Evolutionary conservation across 2,329 filamentous ascomycete species (phyloP).

Genomic region (Hypocreales sp.): DNA sequence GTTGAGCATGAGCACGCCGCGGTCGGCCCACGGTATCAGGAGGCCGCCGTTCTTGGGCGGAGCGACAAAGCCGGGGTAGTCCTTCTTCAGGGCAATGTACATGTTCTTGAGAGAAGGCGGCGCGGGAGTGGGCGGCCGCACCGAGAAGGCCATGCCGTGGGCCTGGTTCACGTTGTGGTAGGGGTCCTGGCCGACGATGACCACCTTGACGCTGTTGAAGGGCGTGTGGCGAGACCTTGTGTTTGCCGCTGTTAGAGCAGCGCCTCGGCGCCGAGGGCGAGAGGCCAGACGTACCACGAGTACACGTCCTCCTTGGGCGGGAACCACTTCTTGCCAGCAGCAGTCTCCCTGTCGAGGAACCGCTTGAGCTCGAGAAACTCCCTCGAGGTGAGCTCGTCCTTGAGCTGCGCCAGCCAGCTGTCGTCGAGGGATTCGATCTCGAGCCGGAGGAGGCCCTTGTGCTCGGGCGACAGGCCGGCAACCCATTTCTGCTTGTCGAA

Average conservation of each 20-base stretch:
- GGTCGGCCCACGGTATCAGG: conserved; percentile 85
- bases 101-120: conserved; percentile 90
- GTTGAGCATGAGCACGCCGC: conserved; percentile 85
- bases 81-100: conserved; percentile 73
- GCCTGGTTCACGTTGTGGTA: conserved; percentile 95
- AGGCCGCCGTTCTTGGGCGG: conserved; percentile 70
- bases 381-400: conserved; percentile 64
- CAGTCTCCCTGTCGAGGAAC: conserved; percentile 68
- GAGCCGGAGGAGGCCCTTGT: conserved; percentile 65
- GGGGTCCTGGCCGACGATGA: conserved; percentile 90
- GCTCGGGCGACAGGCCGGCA: conserved; percentile 62
- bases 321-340: conserved; percentile 63
- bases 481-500: conserved; percentile 91
- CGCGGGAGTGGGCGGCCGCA: conserved; percentile 73
- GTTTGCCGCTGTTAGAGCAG: too few relatives aligned
- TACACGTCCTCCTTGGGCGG: conserved; percentile 84
- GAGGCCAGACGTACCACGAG: conserved; percentile 59
- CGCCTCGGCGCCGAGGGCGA: too few relatives aligned
- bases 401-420: conserved; percentile 79
- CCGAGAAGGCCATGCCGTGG: conserved; percentile 90
- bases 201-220: conserved; percentile 73
- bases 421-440: conserved; percentile 88
- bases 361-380: conserved; percentile 80
- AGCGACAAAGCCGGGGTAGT: conserved; percentile 65
- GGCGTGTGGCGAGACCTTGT: conserved; percentile 92